Conservation (phyloP, 2,329 filamentous ascomycete genomes). For the Paracorniculantispora psalliotae region DNA sequence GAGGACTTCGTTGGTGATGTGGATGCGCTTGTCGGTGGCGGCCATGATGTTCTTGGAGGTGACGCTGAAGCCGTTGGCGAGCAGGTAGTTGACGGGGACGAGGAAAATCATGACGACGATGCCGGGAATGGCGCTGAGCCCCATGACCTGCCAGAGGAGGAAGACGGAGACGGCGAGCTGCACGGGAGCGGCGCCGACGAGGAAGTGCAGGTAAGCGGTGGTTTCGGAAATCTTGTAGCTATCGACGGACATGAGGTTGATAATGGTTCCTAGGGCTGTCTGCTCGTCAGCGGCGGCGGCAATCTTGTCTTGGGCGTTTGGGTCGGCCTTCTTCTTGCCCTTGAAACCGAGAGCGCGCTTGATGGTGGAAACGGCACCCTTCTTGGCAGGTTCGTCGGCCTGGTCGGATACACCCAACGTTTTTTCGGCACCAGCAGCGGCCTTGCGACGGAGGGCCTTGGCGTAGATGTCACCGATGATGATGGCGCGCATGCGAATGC, state of each 20-base stretch:
- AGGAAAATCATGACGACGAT: slow-evolving; percentile 86
- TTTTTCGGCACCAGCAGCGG: slow-evolving; percentile 71
- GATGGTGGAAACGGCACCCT: slow-evolving; percentile 42
- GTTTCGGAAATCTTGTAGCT: slow-evolving; percentile 98
- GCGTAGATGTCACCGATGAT: slow-evolving; percentile 97
- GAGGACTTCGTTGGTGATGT: slow-evolving; percentile 92
- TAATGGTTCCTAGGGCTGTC: slow-evolving; percentile 94
- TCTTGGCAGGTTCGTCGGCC: slow-evolving; percentile 29
- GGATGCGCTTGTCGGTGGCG: slow-evolving; percentile 91
- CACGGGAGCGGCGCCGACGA: slow-evolving; percentile 87
- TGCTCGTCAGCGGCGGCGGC: slow-evolving; percentile 55
- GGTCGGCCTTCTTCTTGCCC: slow-evolving; percentile 33
- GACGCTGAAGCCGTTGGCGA: slow-evolving; percentile 77
- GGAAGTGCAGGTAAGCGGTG: slow-evolving; percentile 89
- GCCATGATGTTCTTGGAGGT: slow-evolving; percentile 89
- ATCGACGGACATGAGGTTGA: slow-evolving; percentile 99
- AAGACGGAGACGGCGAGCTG: slow-evolving; percentile 77
- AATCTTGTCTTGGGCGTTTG: slow-evolving; percentile 33
- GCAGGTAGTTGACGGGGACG: slow-evolving; percentile 82
- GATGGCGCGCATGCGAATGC: slow-evolving; percentile 86
- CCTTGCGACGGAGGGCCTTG: slow-evolving; percentile 88
- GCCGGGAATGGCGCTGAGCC: slow-evolving; percentile 87
- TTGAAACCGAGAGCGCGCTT: slow-evolving; percentile 57
- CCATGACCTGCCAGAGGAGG: slow-evolving; percentile 85
- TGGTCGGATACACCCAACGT: slow-evolving; percentile 54